Evolutionary conservation across 192 early-diverging fungal species (phyloP).

Genomic region (Spizellomyces sp.): DNA sequence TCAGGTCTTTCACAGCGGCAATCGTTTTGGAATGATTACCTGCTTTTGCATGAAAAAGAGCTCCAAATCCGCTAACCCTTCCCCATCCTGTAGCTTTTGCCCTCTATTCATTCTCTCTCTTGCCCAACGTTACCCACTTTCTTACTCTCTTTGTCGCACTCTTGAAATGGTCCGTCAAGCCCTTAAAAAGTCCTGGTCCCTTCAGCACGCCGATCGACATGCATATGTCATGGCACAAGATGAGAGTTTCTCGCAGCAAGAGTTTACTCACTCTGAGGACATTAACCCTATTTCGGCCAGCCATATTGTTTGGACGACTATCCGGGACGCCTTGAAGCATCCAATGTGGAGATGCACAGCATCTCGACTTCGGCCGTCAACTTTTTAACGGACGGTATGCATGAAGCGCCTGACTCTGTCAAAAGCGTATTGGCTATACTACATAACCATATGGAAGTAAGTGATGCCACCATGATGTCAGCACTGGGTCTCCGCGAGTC

Average conservation of each 20-base stretch:
- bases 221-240: neutral
- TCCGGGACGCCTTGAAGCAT: neutral
- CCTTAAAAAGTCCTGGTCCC: neutral
- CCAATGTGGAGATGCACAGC: neutral
- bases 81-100: too few species aligned
- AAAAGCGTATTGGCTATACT: neutral
- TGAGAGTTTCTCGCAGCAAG: neutral
- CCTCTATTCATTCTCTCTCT: too few species aligned
- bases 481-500: slow-evolving; percentile 7
- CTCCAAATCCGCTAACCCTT: too few species aligned
- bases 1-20: too few species aligned
- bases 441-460: slow-evolving; percentile 13
- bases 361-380: neutral
- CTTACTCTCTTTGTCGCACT: too few species aligned
- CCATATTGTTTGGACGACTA: neutral
- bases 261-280: neutral
- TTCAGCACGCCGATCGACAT: neutral
- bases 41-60: too few species aligned
- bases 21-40: too few species aligned
- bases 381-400: slow-evolving; percentile 3
- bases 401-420: neutral
- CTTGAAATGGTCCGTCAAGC: neutral
- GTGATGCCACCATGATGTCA: slow-evolving; percentile 6
- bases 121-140: too few species aligned
- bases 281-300: neutral